Conservation (phyloP, 768 basidiomycete species). For the Lactarius vividus region DNA sequence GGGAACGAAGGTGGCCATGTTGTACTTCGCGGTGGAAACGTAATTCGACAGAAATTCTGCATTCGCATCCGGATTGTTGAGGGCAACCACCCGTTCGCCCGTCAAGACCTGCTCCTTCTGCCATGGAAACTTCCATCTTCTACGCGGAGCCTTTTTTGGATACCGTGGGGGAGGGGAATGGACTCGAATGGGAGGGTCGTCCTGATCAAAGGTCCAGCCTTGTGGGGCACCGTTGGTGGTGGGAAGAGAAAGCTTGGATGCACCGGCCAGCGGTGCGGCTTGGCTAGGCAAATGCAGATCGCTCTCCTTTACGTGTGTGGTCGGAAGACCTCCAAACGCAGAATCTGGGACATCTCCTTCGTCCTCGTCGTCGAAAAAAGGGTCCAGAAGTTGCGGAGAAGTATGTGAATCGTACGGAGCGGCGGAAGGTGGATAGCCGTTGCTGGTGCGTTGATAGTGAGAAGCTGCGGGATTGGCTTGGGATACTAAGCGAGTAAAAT, state of each 20-base stretch:
- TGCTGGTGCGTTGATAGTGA: conserved; percentile 49
- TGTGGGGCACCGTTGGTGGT: conserved; percentile 51
- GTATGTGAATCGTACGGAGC: conserved; percentile 43
- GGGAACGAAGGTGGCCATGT: conserved; percentile 77
- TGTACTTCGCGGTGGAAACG: conserved; percentile 95
- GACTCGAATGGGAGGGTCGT: conserved; percentile 38
- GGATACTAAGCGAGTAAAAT: conserved; percentile 71
- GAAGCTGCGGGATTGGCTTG: conserved; percentile 65
- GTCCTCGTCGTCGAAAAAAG: conserved; percentile 87
- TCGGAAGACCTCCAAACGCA: conserved; percentile 52
- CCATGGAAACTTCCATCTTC: conserved; percentile 85
- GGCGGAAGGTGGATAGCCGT: conserved; percentile 59
- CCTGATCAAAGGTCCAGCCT: conserved; percentile 75
- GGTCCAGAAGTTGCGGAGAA: conserved; percentile 53
- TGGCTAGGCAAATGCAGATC: conserved; percentile 54
- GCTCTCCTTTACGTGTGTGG: conserved; percentile 47
- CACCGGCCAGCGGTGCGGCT: conserved; percentile 60
- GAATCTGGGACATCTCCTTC: conserved; percentile 64
- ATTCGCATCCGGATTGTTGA: conserved; percentile 74
- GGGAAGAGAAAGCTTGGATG: conserved; percentile 45
- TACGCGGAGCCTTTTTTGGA: conserved; percentile 28
- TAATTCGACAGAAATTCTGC: conserved; percentile 74
- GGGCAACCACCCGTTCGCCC: conserved; percentile 76
- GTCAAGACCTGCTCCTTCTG: conserved; percentile 57
- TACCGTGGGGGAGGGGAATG: not conserved